Percentiles rank a stretch among this genome's conserved stretches.
Conservation (phyloP, 2,329 filamentous ascomycete species). For the Lasiodiplodia theobromae region DNA sequence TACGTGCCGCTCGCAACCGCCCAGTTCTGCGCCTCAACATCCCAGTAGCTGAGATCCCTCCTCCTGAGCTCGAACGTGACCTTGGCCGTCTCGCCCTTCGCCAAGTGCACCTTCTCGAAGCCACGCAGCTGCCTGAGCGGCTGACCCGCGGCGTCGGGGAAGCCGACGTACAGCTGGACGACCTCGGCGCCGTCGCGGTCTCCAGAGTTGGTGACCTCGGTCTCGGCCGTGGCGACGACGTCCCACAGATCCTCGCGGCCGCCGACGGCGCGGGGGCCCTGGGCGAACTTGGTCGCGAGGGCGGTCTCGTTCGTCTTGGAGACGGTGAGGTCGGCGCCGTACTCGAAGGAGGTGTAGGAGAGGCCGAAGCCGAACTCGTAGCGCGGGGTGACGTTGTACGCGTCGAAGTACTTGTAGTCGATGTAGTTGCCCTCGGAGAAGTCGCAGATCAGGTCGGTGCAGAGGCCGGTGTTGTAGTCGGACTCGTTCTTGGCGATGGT, state of each 20-base stretch:
- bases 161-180: constrained; percentile 33
- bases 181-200: constrained; percentile 31
- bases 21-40: constrained; percentile 32
- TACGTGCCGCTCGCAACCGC: constrained; percentile 30
- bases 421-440: constrained; percentile 53
- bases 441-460: constrained; percentile 23
- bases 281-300: constrained; percentile 31
- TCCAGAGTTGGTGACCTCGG: constrained; percentile 32
- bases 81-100: constrained; percentile 24
- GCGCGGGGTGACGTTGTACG: constrained; percentile 49
- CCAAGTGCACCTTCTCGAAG: constrained; percentile 32
- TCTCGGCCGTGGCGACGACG: constrained; percentile 22
- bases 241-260: constrained; percentile 29
- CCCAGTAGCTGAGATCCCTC: constrained; percentile 34
- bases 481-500: constrained; percentile 76
- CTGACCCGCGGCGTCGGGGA: constrained; percentile 30
- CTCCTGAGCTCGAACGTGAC: constrained; percentile 29
- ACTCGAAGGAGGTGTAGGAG: constrained; percentile 28
- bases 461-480: constrained; percentile 63
- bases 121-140: constrained; percentile 32
- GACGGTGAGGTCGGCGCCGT: constrained; percentile 40
- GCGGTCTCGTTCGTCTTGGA: constrained; percentile 1
- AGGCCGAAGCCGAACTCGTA: constrained; percentile 31
- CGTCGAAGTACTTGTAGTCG: constrained; percentile 55
- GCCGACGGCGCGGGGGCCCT: constrained; percentile 30